These are phyloP conservation scores for Fusarium sp. DNA, from an alignment of 2,329 filamentous ascomycete genomes.

Conservation along the genomic window DNA sequence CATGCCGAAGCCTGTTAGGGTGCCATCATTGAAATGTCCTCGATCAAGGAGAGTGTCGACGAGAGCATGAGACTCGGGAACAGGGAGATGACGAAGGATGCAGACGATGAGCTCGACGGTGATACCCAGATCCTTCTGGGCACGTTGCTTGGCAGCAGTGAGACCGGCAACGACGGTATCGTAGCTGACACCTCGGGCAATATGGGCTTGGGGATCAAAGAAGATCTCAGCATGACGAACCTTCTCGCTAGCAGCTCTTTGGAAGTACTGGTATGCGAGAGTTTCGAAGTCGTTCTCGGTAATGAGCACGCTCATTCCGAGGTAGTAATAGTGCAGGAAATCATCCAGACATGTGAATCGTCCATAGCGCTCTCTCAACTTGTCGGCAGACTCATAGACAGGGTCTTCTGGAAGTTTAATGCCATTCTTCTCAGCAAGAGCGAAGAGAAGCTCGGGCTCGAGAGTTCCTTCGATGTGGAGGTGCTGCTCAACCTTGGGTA, in stretches of 20 bases:
- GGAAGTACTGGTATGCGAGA: slow-evolving; percentile 78
- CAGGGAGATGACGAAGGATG: slow-evolving; percentile 76
- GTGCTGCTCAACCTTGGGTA: slow-evolving; percentile 87
- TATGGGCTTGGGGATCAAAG: slow-evolving; percentile 84
- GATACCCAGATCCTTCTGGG: slow-evolving; percentile 71
- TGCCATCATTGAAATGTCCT: slow-evolving; percentile 62
- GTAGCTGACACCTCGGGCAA: slow-evolving; percentile 70
- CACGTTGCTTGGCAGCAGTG: slow-evolving; percentile 67
- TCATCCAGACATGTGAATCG: slow-evolving; percentile 78
- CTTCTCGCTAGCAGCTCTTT: slow-evolving; percentile 70
- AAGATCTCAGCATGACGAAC: slow-evolving; percentile 82
- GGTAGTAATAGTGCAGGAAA: slow-evolving; percentile 83
- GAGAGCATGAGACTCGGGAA: slow-evolving; percentile 62
- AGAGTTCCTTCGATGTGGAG: slow-evolving; percentile 83
- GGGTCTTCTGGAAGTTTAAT: slow-evolving; percentile 72
- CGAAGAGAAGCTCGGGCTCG: slow-evolving; percentile 75
- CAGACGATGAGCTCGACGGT: slow-evolving; percentile 76
- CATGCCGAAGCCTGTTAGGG: slow-evolving; percentile 72
- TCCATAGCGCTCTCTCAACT: slow-evolving; percentile 72
- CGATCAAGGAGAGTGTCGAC: slow-evolving; percentile 47
- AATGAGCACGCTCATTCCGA: slow-evolving; percentile 77
- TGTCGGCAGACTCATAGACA: slow-evolving; percentile 69
- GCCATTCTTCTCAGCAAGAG: slow-evolving; percentile 73
- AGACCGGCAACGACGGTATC: slow-evolving; percentile 74
- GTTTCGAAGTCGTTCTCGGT: slow-evolving; percentile 76